A percentile compares a stretch with the other conserved stretches of the same genome.
phyloP scores from a whole-genome alignment of 441 rosid species.

The Populus hybrid region DNA sequence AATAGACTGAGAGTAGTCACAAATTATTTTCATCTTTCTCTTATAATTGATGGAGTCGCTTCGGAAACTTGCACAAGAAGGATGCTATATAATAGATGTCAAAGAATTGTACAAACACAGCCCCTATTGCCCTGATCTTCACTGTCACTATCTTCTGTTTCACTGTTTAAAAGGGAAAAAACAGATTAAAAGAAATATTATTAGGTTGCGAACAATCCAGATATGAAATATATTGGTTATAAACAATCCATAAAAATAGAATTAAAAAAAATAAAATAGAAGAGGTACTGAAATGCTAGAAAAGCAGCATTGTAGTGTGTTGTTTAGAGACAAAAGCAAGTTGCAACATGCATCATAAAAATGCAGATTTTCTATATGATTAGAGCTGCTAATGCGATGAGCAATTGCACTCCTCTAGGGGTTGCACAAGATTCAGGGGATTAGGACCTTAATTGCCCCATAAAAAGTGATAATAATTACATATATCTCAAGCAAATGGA shows the following conservation, averaged over 20 bases:
- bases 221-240: neutral
- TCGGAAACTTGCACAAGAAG: neutral
- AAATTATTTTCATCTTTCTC: neutral
- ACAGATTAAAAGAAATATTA: neutral
- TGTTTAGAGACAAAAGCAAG: neutral
- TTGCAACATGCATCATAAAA: neutral
- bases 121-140: conserved; percentile 23
- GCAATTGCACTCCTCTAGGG: neutral
- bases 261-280: too few species aligned
- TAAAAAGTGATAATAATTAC: neutral
- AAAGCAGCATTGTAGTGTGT: neutral
- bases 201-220: neutral
- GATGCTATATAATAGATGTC: conserved; percentile 7
- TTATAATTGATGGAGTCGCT: neutral
- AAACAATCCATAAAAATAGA: neutral
- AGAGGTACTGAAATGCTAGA: neutral
- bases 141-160: conserved; percentile 20
- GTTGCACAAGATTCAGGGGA: neutral
- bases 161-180: conserved; percentile 22
- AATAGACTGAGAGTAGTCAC: conserved; percentile 1
- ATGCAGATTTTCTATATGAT: neutral
- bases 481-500: neutral
- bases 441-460: neutral
- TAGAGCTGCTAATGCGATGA: neutral
- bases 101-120: conserved; percentile 37